Conservation (phyloP, 108 stramenopile genomes). For the Pseudonitzschia multiseries region DNA sequence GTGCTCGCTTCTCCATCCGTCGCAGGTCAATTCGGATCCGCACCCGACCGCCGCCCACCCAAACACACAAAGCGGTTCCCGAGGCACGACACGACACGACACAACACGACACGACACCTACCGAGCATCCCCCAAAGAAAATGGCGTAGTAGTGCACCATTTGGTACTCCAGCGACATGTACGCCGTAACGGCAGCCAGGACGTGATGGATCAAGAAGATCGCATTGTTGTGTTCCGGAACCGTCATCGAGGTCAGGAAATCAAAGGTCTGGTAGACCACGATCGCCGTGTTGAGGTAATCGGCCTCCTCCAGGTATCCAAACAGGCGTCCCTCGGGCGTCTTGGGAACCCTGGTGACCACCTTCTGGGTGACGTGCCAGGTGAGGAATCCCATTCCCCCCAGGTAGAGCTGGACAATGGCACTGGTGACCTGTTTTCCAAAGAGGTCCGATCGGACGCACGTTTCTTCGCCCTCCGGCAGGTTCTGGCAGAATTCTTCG, state of each 20-base stretch:
- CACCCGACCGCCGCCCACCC: too few species aligned
- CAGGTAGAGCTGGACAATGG: constrained; percentile 17
- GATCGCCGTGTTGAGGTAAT: constrained; percentile 22
- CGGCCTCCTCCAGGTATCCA: constrained; percentile 27
- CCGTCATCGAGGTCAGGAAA: constrained; percentile 46
- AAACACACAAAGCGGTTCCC: too few species aligned
- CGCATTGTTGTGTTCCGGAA: constrained; percentile 39
- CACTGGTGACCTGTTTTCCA: constrained; percentile 36
- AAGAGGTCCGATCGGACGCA: constrained; percentile 37
- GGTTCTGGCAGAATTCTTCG: constrained; percentile 25
- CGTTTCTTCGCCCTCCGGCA: neutral
- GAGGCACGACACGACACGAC: neutral
- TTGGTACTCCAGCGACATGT: constrained; percentile 42
- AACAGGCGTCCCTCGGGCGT: constrained; percentile 41
- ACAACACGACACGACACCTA: neutral
- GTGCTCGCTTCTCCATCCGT: too few species aligned
- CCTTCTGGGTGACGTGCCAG: constrained; percentile 12
- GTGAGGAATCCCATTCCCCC: constrained; percentile 21
- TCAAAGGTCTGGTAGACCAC: constrained; percentile 59
- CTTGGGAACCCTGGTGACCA: neutral
- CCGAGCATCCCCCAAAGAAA: constrained; percentile 55
- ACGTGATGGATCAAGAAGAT: constrained; percentile 58
- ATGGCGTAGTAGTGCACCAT: constrained; percentile 46
- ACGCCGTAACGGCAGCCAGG: constrained; percentile 41
- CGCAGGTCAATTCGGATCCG: too few species aligned